These are phyloP conservation scores for Termitomyces sp. DNA, from an alignment of 768 basidiomycete genomes.

Conservation along the genomic window DNA sequence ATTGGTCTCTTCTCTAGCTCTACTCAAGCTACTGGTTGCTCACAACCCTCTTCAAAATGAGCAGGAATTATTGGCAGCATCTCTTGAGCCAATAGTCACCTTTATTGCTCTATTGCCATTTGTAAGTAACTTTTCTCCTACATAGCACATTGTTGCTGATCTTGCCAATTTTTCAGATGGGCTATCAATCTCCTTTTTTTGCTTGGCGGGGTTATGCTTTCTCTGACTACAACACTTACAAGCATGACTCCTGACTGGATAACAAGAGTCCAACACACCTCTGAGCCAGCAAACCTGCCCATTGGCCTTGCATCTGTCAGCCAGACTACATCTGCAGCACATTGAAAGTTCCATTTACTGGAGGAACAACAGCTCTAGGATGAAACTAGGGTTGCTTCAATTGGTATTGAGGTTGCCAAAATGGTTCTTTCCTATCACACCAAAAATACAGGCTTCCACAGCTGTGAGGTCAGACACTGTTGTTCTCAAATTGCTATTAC, in stretches of 20 bases:
- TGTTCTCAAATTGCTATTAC: neutral
- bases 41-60: conserved; percentile 60
- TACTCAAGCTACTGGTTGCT: conserved; percentile 57
- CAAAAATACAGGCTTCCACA: neutral
- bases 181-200: conserved; percentile 19
- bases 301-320: neutral
- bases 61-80: conserved; percentile 65
- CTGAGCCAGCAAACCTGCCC: neutral
- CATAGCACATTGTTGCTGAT: neutral
- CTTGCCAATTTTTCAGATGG: conserved; percentile 10
- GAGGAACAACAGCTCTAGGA: neutral
- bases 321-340: neutral
- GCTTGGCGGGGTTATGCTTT: conserved; percentile 14
- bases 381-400: neutral
- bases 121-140: neutral
- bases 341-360: neutral
- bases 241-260: conserved; percentile 14
- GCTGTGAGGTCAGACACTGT: neutral
- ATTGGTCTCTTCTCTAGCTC: conserved; percentile 87
- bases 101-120: conserved; percentile 83
- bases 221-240: conserved; percentile 14
- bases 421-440: neutral
- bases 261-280: conserved; percentile 4
- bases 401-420: neutral
- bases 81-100: conserved; percentile 78